Percentiles rank a stretch among this genome's conserved stretches.
These are phyloP conservation scores for Chiua virens DNA, from an alignment of 768 basidiomycete genomes.

Conservation along the genomic window DNA sequence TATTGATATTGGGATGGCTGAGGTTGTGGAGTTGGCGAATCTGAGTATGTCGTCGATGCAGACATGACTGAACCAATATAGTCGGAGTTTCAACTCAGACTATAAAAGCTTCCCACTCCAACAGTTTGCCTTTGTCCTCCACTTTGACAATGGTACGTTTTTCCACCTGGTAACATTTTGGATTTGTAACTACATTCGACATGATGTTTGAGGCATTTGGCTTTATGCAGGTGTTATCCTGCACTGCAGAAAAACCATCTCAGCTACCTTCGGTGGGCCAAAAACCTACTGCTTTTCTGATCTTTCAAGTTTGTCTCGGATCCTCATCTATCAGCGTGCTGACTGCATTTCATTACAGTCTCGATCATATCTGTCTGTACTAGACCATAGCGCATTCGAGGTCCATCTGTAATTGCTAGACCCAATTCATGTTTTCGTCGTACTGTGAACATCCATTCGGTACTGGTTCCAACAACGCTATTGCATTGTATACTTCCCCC, in stretches of 20 bases:
- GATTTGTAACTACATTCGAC: conserved; percentile 32
- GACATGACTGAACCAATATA: conserved; percentile 28
- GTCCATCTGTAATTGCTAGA: background rate
- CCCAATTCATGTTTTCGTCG: no score
- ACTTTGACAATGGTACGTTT: conserved; percentile 21
- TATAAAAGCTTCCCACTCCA: conserved; percentile 21
- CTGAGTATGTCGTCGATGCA: conserved; percentile 29
- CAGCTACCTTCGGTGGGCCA: conserved; percentile 83
- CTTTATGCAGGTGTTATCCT: conserved; percentile 69
- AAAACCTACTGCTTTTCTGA: conserved; percentile 49
- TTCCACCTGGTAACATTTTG: conserved; percentile 18
- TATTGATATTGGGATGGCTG: conserved; percentile 22
- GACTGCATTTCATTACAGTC: conserved; percentile 28
- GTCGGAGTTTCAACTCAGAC: conserved; percentile 31
- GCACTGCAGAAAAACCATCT: conserved; percentile 83
- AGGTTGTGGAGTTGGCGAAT: conserved; percentile 32
- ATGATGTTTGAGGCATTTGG: conserved; percentile 96
- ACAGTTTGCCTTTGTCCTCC: conserved; percentile 3
- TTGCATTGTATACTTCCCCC: no score
- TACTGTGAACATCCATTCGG: no score
- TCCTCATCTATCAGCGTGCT: background rate
- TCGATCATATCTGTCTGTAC: background rate
- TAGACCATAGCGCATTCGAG: background rate
- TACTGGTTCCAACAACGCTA: no score
- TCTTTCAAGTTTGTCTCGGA: background rate